A percentile compares a stretch with the other conserved stretches of the same genome.
Conservation (phyloP, 2,329 filamentous ascomycete species). For the Trichoderma sp. region DNA sequence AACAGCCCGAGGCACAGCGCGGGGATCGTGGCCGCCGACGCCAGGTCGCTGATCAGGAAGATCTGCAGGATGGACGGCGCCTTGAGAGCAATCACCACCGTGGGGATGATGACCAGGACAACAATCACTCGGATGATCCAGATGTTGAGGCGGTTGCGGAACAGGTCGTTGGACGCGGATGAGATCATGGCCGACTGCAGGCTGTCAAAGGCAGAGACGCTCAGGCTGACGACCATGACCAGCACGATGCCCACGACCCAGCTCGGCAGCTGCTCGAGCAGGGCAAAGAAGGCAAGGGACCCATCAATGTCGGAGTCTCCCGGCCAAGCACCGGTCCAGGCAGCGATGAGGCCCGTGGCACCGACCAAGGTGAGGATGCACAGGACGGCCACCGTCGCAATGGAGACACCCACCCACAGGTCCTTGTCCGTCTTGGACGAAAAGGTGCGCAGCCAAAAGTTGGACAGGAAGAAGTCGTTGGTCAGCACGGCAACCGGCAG, state of each 20-base stretch:
- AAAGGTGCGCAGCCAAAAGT: conserved; percentile 44
- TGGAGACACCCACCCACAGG: conserved; percentile 66
- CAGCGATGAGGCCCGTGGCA: conserved; percentile 71
- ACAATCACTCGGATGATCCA: conserved; percentile 72
- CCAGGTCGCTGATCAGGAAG: conserved; percentile 78
- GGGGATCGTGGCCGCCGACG: conserved; percentile 75
- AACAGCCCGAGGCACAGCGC: conserved; percentile 72
- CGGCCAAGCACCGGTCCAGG: conserved; percentile 74
- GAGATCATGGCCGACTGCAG: conserved; percentile 83
- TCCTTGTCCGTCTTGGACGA: conserved; percentile 31
- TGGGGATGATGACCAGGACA: conserved; percentile 72
- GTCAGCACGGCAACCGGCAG: conserved; percentile 78
- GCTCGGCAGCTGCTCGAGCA: conserved; percentile 69
- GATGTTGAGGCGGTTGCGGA: conserved; percentile 77
- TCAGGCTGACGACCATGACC: conserved; percentile 77
- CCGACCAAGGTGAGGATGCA: conserved; percentile 74
- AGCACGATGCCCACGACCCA: conserved; percentile 85
- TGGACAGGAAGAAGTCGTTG: conserved; percentile 85
- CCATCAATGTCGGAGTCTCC: conserved; percentile 54
- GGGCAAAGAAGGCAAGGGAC: conserved; percentile 73
- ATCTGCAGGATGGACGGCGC: conserved; percentile 77
- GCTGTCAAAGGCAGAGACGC: conserved; percentile 77
- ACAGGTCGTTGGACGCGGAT: conserved; percentile 81
- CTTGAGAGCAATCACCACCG: conserved; percentile 72
- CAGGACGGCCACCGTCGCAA: conserved; percentile 66